Evolutionary conservation across 805 yeast species (phyloP), one percentile per base, ranked within the genome.

Genomic region (Torulaspora indica): DNA sequence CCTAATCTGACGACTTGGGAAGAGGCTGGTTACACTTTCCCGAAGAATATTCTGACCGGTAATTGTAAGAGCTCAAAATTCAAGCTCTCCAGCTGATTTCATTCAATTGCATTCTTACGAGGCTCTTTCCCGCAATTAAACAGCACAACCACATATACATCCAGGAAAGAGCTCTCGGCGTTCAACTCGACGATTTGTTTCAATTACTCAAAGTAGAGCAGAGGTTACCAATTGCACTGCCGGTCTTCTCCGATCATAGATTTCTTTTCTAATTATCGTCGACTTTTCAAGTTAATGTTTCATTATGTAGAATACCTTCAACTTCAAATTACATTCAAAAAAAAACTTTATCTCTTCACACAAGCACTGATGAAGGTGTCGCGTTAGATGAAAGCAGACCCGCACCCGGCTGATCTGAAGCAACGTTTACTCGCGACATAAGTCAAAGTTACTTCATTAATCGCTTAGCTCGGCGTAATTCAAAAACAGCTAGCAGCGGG

Each of bases 1-100:
- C 61, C 72, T 38, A 91, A 91, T 66, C 52, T 74, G 42, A 91
- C 98, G 0, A 50, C 68, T 8, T 91, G 96, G 95, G 73, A 68
- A 28, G 68, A 53, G 8, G 89, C 95, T 0, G 96, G 96, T 1
- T 91, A 81, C 61, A 46, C 64, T 3, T 65, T 67, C 58, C 96
- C 96, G 14, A 78, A 77, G 56, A 83, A 83, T 62, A 65, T 54
- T 10, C 60, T 84, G 43, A 75, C 77, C 15, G 77, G 81, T 45
- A 70, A 74, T 52, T 79, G 79, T 57, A 54, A 57, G 45, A 62
- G 68, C 51, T 59, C 68, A 5, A 56, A 61, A 42, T 64, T 46
- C 30, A 35, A 42, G 35, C 38, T 42, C 33, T 34, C 43, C 18
- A 40, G 43, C 30, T 18, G 27, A 38, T 24, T 20, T 32, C 29